phyloP scores from a whole-genome alignment of 2,329 filamentous ascomycete genomes.

The Fusarium hainanense region DNA sequence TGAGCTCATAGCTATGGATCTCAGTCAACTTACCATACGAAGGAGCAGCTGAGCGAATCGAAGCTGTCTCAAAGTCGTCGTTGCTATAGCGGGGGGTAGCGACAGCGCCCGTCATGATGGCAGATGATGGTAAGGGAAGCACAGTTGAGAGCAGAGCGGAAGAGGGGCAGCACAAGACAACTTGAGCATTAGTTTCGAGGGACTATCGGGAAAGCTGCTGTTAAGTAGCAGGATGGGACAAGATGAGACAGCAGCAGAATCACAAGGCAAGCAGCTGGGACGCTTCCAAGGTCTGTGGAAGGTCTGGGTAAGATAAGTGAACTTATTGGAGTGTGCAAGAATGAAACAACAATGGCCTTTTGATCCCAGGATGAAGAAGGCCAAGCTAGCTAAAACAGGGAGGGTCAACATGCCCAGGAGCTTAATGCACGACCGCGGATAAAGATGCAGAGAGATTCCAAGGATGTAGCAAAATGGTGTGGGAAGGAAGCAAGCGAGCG shows the following conservation, averaged over 20 bases:
- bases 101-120: slow-evolving; percentile 49
- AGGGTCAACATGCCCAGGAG: slow-evolving; percentile 42
- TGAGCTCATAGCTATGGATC: neutral
- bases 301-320: slow-evolving; percentile 36
- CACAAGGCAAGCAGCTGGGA: slow-evolving; percentile 34
- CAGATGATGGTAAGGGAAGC: slow-evolving; percentile 17
- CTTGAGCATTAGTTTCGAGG: slow-evolving; percentile 41
- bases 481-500: slow-evolving; percentile 33
- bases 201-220: slow-evolving; percentile 23
- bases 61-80: slow-evolving; percentile 74
- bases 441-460: slow-evolving; percentile 42
- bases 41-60: slow-evolving; percentile 74
- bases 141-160: slow-evolving; percentile 32
- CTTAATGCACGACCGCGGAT: slow-evolving; percentile 45
- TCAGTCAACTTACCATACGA: slow-evolving; percentile 67
- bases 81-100: slow-evolving; percentile 52
- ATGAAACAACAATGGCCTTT: slow-evolving; percentile 35
- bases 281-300: slow-evolving; percentile 22
- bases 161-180: slow-evolving; percentile 37
- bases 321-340: slow-evolving; percentile 25
- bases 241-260: slow-evolving; percentile 14
- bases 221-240: slow-evolving; percentile 27
- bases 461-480: slow-evolving; percentile 42
- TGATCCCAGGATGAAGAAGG: slow-evolving; percentile 23
- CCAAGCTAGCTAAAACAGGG: slow-evolving; percentile 43